A percentile compares a stretch with the other conserved stretches of the same genome.
phyloP scores from a whole-genome alignment of 306 rosid species.

The apple (Malus domestica) region ASM211411v1 NC_041794.1:5202001-5202500 shows the following conservation, averaged over 20 bases:
- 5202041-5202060: not conserved
- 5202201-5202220: not conserved
- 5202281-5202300: not conserved
- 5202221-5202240: not conserved
- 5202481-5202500: not conserved
- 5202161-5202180: not conserved
- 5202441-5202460: not conserved
- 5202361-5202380: not conserved
- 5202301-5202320: not conserved
- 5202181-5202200: not conserved
- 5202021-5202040: not conserved
- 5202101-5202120: not conserved
- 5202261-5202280: not conserved
- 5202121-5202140: not conserved
- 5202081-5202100: not conserved
- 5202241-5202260: not conserved
- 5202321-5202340: not conserved
- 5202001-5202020: not conserved
- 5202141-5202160: not conserved
- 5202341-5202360: not conserved
- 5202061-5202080: not conserved
- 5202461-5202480: not conserved
- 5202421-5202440: not conserved
- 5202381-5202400: not conserved
- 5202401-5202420: too few relatives aligned